These are phyloP conservation scores for Pseudocercospora fuligena DNA, from an alignment of 2,329 filamentous ascomycete species.

Conservation along the genomic window DNA sequence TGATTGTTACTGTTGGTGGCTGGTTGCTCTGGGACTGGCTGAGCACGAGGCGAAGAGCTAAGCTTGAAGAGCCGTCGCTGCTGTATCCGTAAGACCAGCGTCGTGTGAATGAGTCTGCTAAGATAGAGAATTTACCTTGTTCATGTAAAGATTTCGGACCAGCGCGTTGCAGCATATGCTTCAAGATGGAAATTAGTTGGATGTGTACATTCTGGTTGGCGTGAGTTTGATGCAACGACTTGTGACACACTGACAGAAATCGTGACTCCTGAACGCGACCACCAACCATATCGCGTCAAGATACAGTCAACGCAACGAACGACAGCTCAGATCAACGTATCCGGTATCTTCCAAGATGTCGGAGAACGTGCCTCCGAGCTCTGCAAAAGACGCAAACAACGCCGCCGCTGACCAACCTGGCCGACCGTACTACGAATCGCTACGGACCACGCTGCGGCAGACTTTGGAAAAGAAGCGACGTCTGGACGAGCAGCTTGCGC, in stretches of 20 bases:
- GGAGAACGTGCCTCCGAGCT: constrained; percentile 51
- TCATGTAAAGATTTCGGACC: not conserved
- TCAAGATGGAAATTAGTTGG: not conserved
- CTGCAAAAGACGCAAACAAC: constrained; percentile 37
- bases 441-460: constrained; percentile 69
- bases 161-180: not conserved
- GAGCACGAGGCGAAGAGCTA: constrained; percentile 4
- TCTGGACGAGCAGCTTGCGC: constrained; percentile 57
- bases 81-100: not conserved
- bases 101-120: not conserved
- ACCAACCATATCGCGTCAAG: not conserved
- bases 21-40: constrained; percentile 19
- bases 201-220: not conserved
- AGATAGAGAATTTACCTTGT: not conserved
- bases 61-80: constrained; percentile 1
- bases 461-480: constrained; percentile 68
- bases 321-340: not conserved
- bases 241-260: not conserved
- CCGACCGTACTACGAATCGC: constrained; percentile 70
- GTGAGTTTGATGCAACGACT: not conserved
- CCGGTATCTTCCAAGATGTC: constrained; percentile 45
- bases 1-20: constrained; percentile 14
- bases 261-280: not conserved
- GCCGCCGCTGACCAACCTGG: constrained; percentile 52
- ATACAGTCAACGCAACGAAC: not conserved